Evolutionary conservation across 2,329 filamentous ascomycete species (phyloP), one percentile per base, ranked within the genome.

Genomic region (Trichothecium roseum): DNA sequence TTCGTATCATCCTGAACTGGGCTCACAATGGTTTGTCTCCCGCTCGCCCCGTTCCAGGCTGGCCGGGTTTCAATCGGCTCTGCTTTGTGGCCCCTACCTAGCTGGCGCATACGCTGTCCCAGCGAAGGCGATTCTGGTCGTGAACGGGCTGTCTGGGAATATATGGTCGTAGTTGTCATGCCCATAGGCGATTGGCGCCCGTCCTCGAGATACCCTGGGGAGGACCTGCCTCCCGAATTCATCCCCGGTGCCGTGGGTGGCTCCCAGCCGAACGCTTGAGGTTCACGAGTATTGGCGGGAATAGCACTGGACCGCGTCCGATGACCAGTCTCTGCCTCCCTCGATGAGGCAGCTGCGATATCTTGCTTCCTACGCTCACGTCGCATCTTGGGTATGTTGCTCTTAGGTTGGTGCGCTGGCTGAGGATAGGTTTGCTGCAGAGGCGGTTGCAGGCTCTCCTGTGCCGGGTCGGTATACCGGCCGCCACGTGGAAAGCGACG

Each of bases 41-140:
- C 83, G 51, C 78, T 85, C 27, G 77, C 75, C 14, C 82, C 82
- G 47, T 78, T 79, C 83, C 83, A 87, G 38, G 77, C 67, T 5
- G 77, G 74, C 16, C 67, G 63, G 35, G 50, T 62, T 18, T 68
- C 62, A 36, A 63, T 18, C 41, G 46, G 52, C 43, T 47, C 60
- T 47, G 44, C 54, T 49, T 62, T 42, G 49, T 56, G 45, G 57
- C 56, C 51, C 28, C 50, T 48, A 33, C 40, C 22, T 20, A 54
- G 39, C 20, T 55, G 48, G 9, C 54, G 50, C 38, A 58, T 48
- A 10, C 57, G 53, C 38, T 57, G 51, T 8, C 56, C 55, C 33
- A 60, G 49, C 3, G 55, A 50, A 8, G 46, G 42, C 4, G 49
- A 42, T 42, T 49, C 42, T 42, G 34, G 30, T 41, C 43, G 17